Evolutionary conservation across 2,329 filamentous ascomycete species (phyloP).

Genomic region (Cladosporium phlei): DNA sequence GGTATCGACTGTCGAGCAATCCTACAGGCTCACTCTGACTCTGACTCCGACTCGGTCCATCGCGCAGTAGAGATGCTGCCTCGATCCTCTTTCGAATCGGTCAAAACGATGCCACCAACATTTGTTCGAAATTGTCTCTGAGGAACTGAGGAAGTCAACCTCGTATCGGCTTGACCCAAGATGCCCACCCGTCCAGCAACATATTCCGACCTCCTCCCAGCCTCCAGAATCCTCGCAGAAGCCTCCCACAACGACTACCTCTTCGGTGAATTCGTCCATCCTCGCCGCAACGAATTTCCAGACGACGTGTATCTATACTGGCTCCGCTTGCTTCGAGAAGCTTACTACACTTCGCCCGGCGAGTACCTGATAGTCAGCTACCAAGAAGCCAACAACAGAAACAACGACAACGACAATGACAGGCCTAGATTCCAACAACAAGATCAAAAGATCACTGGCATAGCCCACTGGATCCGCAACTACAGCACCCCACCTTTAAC

Average conservation of each 20-base stretch:
- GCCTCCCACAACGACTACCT: conserved; percentile 25
- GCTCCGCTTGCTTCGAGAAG: conserved; percentile 20
- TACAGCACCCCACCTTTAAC: not conserved
- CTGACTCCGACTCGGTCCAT: too few relatives aligned
- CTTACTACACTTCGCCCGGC: not conserved
- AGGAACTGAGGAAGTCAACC: too few relatives aligned
- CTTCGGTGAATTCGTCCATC: conserved; percentile 24
- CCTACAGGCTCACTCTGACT: too few relatives aligned
- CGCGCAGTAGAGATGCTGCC: too few relatives aligned
- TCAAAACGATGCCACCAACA: too few relatives aligned
- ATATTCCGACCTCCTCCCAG: conserved; percentile 22
- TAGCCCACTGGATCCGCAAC: conserved; percentile 25
- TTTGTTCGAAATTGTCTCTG: too few relatives aligned
- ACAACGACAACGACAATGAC: too few relatives aligned
- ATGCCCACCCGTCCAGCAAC: conserved; percentile 25
- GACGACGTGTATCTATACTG: conserved; percentile 24
- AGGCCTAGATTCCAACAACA: too few relatives aligned
- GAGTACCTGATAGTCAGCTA: not conserved
- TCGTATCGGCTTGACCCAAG: too few relatives aligned
- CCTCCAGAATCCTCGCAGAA: conserved; percentile 20
- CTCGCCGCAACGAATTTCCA: conserved; percentile 21
- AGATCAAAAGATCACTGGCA: conserved; percentile 18
- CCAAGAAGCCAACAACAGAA: conserved; percentile 4
- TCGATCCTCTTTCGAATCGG: too few relatives aligned
- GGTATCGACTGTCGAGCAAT: too few relatives aligned